A percentile compares a stretch with the other conserved stretches of the same genome.
phyloP scores from a whole-genome alignment of 176 grass and related monocot genomes.

The Eleusine coracana region DNA sequence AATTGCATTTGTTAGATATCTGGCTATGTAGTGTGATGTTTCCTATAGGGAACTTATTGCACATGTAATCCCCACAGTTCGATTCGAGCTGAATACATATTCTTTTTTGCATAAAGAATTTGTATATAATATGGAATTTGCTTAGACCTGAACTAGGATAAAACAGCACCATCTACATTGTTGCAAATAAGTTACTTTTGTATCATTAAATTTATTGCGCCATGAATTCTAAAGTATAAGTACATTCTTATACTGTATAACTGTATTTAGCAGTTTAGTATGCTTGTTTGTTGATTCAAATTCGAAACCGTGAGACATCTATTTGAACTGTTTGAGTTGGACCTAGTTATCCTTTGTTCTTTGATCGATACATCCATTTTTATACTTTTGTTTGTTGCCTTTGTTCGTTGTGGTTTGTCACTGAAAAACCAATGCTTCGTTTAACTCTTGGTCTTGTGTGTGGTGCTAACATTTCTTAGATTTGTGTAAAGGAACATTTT shows the following conservation, averaged over 20 bases:
- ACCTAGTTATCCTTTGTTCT: neutral
- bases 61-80: no score
- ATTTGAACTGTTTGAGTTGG: no score
- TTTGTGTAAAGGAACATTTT: neutral
- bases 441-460: neutral
- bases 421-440: neutral
- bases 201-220: neutral
- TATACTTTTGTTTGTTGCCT: neutral
- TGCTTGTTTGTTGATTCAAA: neutral
- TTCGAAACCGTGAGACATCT: neutral
- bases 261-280: neutral
- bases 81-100: neutral
- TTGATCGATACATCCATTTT: constrained; percentile 4
- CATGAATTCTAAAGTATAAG: neutral
- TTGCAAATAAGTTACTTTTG: neutral
- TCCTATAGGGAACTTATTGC: neutral
- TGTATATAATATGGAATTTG: neutral
- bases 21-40: neutral
- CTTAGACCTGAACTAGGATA: neutral
- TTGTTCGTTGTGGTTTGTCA: neutral
- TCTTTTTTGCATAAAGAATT: neutral
- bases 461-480: neutral
- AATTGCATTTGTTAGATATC: neutral
- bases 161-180: neutral
- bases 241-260: neutral